A percentile compares a stretch with the other conserved stretches of the same genome.
phyloP scores from a whole-genome alignment of 371 early-diverging fungal genomes.

The Mortierella sp. region DNA sequence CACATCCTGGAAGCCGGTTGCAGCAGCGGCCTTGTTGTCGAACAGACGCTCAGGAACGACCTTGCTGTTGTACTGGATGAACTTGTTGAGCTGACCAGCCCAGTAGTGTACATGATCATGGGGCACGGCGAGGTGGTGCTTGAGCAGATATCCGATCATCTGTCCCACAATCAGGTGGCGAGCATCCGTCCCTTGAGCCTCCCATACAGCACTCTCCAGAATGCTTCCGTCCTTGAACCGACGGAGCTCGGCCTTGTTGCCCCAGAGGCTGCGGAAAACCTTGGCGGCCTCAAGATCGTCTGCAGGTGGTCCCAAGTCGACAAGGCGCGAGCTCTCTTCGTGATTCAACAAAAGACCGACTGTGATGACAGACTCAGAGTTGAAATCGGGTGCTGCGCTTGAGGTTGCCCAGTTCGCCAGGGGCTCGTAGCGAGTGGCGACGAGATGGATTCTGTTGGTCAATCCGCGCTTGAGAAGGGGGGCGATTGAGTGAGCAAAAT shows the following conservation, averaged over 20 bases:
- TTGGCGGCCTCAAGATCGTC: conserved; percentile 69
- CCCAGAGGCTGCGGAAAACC: conserved; percentile 88
- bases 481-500: conserved; percentile 63
- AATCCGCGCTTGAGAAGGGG: conserved; percentile 71
- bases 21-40: conserved; percentile 60
- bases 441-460: conserved; percentile 72
- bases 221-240: conserved; percentile 92
- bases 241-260: conserved; percentile 82
- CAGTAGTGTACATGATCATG: conserved; percentile 68
- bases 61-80: conserved; percentile 62
- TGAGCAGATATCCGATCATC: conserved; percentile 82
- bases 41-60: conserved; percentile 60
- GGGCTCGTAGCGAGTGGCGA: conserved; percentile 61
- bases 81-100: conserved; percentile 76
- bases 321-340: conserved; percentile 71
- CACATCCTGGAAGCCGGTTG: conserved; percentile 76
- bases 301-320: conserved; percentile 86
- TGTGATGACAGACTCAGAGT: conserved; percentile 36
- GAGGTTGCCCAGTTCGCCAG: conserved; percentile 57
- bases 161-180: conserved; percentile 82
- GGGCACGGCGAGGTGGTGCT: conserved; percentile 71
- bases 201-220: conserved; percentile 85
- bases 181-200: conserved; percentile 73
- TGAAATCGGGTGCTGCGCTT: conserved; percentile 23
- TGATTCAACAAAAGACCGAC: conserved; percentile 82